phyloP scores from a whole-genome alignment of 2,329 filamentous ascomycete species.

The Pseudopithomyces maydicus region DNA sequence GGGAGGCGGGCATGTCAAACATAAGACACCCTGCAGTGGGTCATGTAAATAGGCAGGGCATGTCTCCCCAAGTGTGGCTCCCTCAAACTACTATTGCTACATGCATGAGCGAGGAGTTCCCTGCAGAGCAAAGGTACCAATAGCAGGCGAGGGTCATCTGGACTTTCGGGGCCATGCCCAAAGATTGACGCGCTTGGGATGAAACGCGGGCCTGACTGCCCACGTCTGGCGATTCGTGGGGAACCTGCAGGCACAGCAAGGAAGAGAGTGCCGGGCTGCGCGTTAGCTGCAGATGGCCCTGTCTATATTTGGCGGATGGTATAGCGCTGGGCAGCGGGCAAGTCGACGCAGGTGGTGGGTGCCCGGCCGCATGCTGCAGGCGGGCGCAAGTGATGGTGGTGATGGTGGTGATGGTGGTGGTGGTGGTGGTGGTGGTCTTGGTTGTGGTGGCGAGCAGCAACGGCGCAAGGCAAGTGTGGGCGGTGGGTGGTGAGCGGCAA shows the following conservation, averaged over 20 bases:
- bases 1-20: constrained; percentile 47
- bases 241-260: constrained; percentile 32
- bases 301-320: constrained; percentile 22
- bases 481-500: too few species aligned
- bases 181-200: constrained; percentile 39
- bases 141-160: constrained; percentile 37
- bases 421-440: too few species aligned
- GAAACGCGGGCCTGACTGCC: constrained; percentile 45
- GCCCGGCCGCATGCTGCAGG: constrained; percentile 14
- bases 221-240: constrained; percentile 48
- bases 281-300: constrained; percentile 18
- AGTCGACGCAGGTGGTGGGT: constrained; percentile 16
- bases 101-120: constrained; percentile 36
- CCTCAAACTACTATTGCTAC: constrained; percentile 43
- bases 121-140: constrained; percentile 37
- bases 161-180: constrained; percentile 41
- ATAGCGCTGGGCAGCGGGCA: constrained; percentile 27
- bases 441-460: not conserved
- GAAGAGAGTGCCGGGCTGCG: constrained; percentile 23
- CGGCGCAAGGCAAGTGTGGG: too few species aligned
- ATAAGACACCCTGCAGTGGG: constrained; percentile 45
- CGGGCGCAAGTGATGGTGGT: not conserved
- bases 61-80: constrained; percentile 44
- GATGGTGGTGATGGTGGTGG: too few species aligned
- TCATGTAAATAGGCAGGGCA: constrained; percentile 38